Conservation (phyloP, 2,329 filamentous ascomycete species). For the Diaporthe australafricana region DNA sequence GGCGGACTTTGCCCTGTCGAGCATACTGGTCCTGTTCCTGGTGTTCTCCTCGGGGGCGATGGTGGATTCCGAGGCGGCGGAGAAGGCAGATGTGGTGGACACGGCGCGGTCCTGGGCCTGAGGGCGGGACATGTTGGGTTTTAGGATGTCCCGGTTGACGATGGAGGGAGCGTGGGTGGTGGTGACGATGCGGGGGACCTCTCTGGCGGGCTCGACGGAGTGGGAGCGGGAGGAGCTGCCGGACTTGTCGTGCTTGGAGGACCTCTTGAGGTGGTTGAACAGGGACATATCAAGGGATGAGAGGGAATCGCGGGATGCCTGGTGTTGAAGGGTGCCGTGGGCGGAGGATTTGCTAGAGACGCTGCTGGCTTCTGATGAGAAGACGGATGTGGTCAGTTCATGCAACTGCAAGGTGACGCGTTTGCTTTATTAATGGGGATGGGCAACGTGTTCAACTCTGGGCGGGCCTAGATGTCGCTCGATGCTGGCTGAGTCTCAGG, state of each 20-base stretch:
- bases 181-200: slow-evolving; percentile 36
- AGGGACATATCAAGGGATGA: slow-evolving; percentile 38
- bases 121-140: slow-evolving; percentile 35
- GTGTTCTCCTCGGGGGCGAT: slow-evolving; percentile 35
- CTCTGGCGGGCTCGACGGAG: slow-evolving; percentile 34
- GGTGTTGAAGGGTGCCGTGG: slow-evolving; percentile 35
- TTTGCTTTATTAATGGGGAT: slow-evolving; percentile 36
- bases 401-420: slow-evolving; percentile 29
- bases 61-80: slow-evolving; percentile 35
- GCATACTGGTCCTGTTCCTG: slow-evolving; percentile 29
- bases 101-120: slow-evolving; percentile 32
- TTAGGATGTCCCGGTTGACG: slow-evolving; percentile 34
- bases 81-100: slow-evolving; percentile 34
- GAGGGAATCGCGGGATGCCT: slow-evolving; percentile 36
- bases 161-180: slow-evolving; percentile 38
- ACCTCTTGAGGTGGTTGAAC: slow-evolving; percentile 37
- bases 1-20: slow-evolving; percentile 36
- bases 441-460: slow-evolving; percentile 34
- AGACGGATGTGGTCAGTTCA: slow-evolving; percentile 33
- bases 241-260: slow-evolving; percentile 33
- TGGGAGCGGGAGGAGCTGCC: slow-evolving; percentile 32
- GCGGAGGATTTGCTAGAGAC: slow-evolving; percentile 36
- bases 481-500: not conserved
- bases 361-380: slow-evolving; percentile 35
- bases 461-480: slow-evolving; percentile 6